Conservation (phyloP, 768 basidiomycete genomes). For the Suillus subluteus region DNA sequence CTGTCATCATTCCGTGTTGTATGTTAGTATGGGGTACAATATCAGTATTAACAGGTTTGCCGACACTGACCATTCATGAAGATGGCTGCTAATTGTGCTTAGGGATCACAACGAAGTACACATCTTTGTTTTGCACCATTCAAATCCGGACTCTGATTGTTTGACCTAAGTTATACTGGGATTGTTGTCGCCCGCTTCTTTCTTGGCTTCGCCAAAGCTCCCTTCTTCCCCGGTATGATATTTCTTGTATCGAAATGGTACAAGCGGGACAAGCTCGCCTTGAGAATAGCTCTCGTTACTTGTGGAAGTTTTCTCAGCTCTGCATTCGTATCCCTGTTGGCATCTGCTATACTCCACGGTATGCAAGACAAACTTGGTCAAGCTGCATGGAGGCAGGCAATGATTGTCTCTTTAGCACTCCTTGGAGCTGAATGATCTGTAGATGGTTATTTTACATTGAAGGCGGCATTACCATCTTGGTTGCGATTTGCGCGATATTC, state of each 20-base stretch:
- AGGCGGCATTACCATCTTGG: constrained; percentile 35
- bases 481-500: constrained; percentile 38
- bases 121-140: not conserved
- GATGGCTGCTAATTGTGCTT: not conserved
- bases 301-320: constrained; percentile 45
- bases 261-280: constrained; percentile 40
- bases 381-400: constrained; percentile 42
- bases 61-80: not conserved
- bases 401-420: not conserved
- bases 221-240: constrained; percentile 5
- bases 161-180: constrained; percentile 3
- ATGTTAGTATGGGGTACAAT: constrained; percentile 42
- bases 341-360: constrained; percentile 43
- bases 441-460: constrained; percentile 32
- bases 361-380: constrained; percentile 45
- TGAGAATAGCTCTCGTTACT: constrained; percentile 38
- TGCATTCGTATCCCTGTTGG: constrained; percentile 48
- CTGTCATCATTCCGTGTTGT: constrained; percentile 28
- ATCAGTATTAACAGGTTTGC: constrained; percentile 39
- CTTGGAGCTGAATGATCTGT: constrained; percentile 4
- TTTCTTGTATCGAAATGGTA: constrained; percentile 26
- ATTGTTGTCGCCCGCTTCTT: constrained; percentile 10
- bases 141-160: not conserved
- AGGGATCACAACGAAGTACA: constrained; percentile 11
- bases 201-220: constrained; percentile 12